phyloP scores from a whole-genome alignment of 805 yeast genomes.

The Diddensiella caesifluorescens region DNA sequence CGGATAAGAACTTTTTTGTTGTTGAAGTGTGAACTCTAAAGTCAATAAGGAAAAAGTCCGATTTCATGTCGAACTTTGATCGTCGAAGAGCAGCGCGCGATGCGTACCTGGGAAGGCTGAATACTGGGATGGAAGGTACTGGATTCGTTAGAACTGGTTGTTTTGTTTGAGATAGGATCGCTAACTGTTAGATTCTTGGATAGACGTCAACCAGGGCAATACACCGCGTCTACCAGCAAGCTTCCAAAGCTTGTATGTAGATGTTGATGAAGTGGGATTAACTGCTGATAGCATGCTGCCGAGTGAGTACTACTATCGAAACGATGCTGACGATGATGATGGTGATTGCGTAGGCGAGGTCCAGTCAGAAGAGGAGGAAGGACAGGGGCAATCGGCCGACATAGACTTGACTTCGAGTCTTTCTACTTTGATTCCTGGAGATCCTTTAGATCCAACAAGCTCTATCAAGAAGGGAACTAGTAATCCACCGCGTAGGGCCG shows the following conservation, averaged over 20 bases:
- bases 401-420: conserved; percentile 15
- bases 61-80: background rate
- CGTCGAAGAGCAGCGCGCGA: conserved; percentile 1
- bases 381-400: conserved; percentile 9
- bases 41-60: too few species aligned
- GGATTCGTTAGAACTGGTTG: background rate
- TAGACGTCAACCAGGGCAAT: conserved; percentile 10
- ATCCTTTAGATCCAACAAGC: background rate
- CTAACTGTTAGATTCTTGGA: conserved; percentile 12
- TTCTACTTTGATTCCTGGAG: conserved; percentile 14
- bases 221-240: too few species aligned
- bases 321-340: conserved; percentile 12
- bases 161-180: background rate
- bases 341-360: conserved; percentile 8
- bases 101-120: conserved; percentile 1
- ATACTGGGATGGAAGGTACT: conserved; percentile 1
- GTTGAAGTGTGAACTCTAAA: too few species aligned
- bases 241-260: conserved; percentile 8
- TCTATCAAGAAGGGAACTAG: background rate
- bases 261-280: conserved; percentile 7
- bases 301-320: conserved; percentile 7
- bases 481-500: background rate
- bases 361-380: too few species aligned
- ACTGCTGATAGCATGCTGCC: conserved; percentile 3
- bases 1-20: too few species aligned